These are phyloP conservation scores for Alternaria solani DNA, from an alignment of 2,329 filamentous ascomycete genomes.

Conservation along the genomic window DNA sequence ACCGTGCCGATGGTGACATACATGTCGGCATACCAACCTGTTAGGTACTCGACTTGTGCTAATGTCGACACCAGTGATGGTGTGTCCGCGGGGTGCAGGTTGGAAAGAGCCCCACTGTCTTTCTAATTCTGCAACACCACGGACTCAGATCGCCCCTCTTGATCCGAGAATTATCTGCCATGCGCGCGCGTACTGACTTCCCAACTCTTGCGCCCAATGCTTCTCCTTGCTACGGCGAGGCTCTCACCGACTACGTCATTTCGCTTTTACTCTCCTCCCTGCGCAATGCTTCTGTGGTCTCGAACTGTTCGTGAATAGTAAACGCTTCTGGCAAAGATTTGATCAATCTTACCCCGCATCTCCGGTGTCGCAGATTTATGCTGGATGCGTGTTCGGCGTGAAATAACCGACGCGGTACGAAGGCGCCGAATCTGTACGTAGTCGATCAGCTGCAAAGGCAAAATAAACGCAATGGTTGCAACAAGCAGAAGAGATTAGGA, in stretches of 20 bases:
- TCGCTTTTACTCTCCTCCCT: neutral
- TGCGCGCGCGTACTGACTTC: slow-evolving; percentile 5
- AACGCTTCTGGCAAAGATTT: neutral
- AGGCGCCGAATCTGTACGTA: neutral
- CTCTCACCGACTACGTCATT: slow-evolving; percentile 36
- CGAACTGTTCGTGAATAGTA: neutral
- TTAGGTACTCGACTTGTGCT: slow-evolving; percentile 2
- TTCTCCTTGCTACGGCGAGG: slow-evolving; percentile 16
- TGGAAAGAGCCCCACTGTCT: slow-evolving; percentile 10
- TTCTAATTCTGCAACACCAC: slow-evolving; percentile 10
- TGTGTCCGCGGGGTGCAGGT: slow-evolving; percentile 14
- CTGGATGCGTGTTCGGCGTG: slow-evolving; percentile 2
- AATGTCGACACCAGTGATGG: neutral
- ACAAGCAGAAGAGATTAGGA: neutral
- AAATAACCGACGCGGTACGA: neutral
- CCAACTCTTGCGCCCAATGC: slow-evolving; percentile 3
- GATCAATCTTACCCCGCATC: slow-evolving; percentile 3
- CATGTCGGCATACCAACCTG: slow-evolving; percentile 8
- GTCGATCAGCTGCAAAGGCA: slow-evolving; percentile 6
- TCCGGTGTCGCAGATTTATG: neutral
- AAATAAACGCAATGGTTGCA: slow-evolving; percentile 1
- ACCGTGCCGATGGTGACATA: slow-evolving; percentile 1
- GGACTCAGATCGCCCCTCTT: slow-evolving; percentile 9
- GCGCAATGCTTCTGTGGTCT: neutral
- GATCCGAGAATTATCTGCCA: neutral